A percentile compares a stretch with the other conserved stretches of the same genome.
phyloP scores from a whole-genome alignment of 1,139 yeast species.

The Candida dubliniensis region DNA sequence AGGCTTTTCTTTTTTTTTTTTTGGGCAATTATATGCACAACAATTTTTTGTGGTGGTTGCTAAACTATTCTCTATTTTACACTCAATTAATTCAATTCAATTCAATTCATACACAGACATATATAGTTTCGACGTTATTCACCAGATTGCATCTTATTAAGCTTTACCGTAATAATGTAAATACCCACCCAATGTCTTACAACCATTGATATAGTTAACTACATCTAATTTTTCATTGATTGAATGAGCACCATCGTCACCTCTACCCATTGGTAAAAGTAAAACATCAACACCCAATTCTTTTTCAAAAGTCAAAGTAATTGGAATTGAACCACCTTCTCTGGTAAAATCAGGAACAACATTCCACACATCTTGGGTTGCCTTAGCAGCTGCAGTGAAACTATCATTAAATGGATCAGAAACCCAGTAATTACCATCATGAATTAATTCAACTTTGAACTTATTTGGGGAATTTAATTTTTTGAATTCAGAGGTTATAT shows the following conservation, averaged over 20 bases:
- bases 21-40: too few species aligned
- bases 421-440: conserved; percentile 96
- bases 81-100: background rate
- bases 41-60: too few species aligned
- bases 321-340: conserved; percentile 98
- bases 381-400: conserved; percentile 91
- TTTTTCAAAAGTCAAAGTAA: conserved; percentile 88
- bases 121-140: background rate
- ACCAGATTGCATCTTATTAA: conserved; percentile 9
- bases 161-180: conserved; percentile 74
- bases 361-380: conserved; percentile 92
- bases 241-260: conserved; percentile 99
- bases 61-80: too few species aligned
- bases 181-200: conserved; percentile 91
- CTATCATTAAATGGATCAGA: conserved; percentile 91
- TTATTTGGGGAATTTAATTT: conserved; percentile 75
- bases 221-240: conserved; percentile 92
- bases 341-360: conserved; percentile 95
- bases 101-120: background rate
- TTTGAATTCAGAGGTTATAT: conserved; percentile 64
- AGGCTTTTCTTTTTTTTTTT: too few species aligned
- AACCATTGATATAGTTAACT: conserved; percentile 88
- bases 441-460: conserved; percentile 71
- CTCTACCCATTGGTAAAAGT: conserved; percentile 95
- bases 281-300: conserved; percentile 82